Evolutionary conservation across 2,329 filamentous ascomycete genomes (phyloP), one percentile per base, ranked within the genome.

Genomic region (Penicillium sp.): DNA sequence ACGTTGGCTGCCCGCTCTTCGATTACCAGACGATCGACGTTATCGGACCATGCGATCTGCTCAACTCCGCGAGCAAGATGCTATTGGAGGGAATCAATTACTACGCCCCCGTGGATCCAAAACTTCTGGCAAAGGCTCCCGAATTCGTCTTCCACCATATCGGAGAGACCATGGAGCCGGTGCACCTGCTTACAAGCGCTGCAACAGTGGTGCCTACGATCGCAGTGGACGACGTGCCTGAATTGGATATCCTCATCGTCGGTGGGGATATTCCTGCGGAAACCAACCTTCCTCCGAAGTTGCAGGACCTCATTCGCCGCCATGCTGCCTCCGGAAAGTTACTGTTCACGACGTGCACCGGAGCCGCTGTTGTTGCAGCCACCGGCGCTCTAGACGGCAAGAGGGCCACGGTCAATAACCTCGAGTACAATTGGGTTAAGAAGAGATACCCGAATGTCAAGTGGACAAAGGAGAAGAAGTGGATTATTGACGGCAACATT

Each of bases 401-500:
- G n/a, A 34, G n/a, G 25, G 45, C 45, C 11, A 48, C 45, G 12
- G 45, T 48, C 25, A 48, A 48, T 34, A 17, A 48, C n/a, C 28
- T 48, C 28, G 45, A 34, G 45, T 48, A 17, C 28, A 34, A 48
- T 12, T 48, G 64, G 54, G 67, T 75, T 0, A 73, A 68, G 54
- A 62, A 71, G 28, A 60, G 65, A 7, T 74, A 69, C 4, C 77
- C 80, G 0, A 71, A 77, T 0, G 79, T 82, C 11, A 75, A 79
- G 4, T 83, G 80, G 81, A 74, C 73, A 0, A 69, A 63, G 31
- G 73, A 79, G 28, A 75, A 73, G 58, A 77, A 81, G 61, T 83
- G 80, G 79, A 68, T 81, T 56, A 58, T 77, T 0, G 78, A 82
- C 51, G 76, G 73, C 0, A 80, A 81, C 39, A 72, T 82, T 34